phyloP scores from a whole-genome alignment of 2,329 filamentous ascomycete species.

The Coniochaeta sp. region DNA sequence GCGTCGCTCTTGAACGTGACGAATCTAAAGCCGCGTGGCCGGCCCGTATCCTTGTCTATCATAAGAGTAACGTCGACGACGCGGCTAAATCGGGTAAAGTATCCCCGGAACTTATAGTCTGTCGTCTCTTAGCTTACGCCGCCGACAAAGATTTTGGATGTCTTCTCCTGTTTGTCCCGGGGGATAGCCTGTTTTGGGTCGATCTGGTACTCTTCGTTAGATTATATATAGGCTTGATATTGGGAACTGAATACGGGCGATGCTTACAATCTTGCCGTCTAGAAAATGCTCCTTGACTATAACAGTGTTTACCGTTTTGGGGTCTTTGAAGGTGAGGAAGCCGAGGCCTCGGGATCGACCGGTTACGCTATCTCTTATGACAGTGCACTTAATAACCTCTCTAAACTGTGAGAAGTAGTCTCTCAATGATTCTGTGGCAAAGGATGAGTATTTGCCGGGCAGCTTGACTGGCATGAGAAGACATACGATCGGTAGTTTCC shows the following conservation, averaged over 20 bases:
- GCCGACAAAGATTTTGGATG: constrained; percentile 97
- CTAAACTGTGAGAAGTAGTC: constrained; percentile 98
- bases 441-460: constrained; percentile 4
- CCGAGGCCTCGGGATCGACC: constrained; percentile 93
- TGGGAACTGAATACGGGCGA: too few species aligned
- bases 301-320: constrained; percentile 96
- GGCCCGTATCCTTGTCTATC: constrained; percentile 99
- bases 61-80: constrained; percentile 97
- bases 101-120: constrained; percentile 91
- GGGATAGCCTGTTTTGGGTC: constrained; percentile 97
- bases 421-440: constrained; percentile 77
- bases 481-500: constrained; percentile 97
- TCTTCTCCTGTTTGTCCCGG: constrained; percentile 95
- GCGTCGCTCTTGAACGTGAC: constrained; percentile 96
- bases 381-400: constrained; percentile 94
- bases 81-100: constrained; percentile 92
- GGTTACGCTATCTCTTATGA: constrained; percentile 93
- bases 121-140: constrained; percentile 96
- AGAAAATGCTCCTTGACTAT: constrained; percentile 99
- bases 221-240: too few species aligned
- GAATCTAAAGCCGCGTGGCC: constrained; percentile 92
- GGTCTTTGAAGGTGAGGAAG: constrained; percentile 95
- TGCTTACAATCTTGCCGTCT: constrained; percentile 98
- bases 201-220: too few species aligned
- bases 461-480: not conserved